Conservation (phyloP, 1,284 basidiomycete genomes). For the Sporisorium scitamineum region DNA sequence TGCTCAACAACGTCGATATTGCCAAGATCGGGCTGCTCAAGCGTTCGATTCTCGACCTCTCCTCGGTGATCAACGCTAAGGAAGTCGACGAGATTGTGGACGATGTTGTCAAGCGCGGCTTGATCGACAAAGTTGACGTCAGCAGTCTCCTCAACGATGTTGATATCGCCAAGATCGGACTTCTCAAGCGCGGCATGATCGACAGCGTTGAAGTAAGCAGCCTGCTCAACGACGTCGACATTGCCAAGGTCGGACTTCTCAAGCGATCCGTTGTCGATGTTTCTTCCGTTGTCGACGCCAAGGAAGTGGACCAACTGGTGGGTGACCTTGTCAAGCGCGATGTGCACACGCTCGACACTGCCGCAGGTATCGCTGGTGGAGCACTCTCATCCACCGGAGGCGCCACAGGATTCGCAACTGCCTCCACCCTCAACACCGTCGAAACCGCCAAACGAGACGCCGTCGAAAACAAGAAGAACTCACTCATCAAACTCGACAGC, state of each 20-base stretch:
- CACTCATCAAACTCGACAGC: slow-evolving; percentile 1
- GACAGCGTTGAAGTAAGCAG: too few relatives aligned
- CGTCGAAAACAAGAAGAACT: neutral
- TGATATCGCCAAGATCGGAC: too few relatives aligned
- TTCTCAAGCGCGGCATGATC: too few relatives aligned
- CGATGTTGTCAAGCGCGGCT: slow-evolving; percentile 18
- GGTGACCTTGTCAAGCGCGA: too few relatives aligned
- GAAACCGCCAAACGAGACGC: slow-evolving; percentile 5
- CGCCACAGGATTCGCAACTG: neutral
- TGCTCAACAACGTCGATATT: slow-evolving; percentile 1
- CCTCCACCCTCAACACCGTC: neutral
- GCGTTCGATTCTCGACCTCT: slow-evolving; percentile 21
- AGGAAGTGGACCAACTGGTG: too few relatives aligned
- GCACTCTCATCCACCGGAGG: neutral
- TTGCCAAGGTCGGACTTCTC: too few relatives aligned
- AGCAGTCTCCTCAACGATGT: too few relatives aligned
- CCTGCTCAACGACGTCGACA: too few relatives aligned
- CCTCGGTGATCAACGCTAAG: slow-evolving; percentile 5
- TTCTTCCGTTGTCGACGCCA: too few relatives aligned
- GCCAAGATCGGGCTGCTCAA: slow-evolving; percentile 1
- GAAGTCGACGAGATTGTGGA: slow-evolving; percentile 7
- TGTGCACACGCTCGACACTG: too few relatives aligned
- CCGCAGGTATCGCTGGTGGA: slow-evolving; percentile 1
- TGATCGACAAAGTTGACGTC: too few relatives aligned
- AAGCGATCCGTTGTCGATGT: too few relatives aligned